Evolutionary conservation across 2,329 filamentous ascomycete genomes (phyloP).

Genomic region (Neopestalotiopsis sp.): DNA sequence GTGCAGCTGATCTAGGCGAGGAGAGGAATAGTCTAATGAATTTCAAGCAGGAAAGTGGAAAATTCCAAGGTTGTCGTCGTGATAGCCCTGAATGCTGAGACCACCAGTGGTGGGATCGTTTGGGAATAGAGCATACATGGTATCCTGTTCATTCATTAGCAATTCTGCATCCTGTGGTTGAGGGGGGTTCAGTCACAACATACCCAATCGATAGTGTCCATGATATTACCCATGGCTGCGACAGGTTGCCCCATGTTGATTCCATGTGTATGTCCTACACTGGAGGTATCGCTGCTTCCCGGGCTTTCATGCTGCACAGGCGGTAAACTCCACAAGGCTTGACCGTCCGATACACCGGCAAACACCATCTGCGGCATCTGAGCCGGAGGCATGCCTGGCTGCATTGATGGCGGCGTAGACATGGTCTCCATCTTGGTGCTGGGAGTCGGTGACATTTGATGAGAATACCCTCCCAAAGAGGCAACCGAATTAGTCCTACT

Average conservation of each 20-base stretch:
- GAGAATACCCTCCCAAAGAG: constrained; percentile 19
- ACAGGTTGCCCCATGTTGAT: constrained; percentile 1
- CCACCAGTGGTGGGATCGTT: constrained; percentile 45
- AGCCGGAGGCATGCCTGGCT: constrained; percentile 5
- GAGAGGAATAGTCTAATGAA: neutral
- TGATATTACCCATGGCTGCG: constrained; percentile 36
- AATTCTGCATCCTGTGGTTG: neutral
- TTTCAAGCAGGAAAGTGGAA: constrained; percentile 34
- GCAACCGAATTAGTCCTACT: constrained; percentile 16
- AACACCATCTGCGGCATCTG: constrained; percentile 44
- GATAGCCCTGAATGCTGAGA: constrained; percentile 43
- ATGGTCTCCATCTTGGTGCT: constrained; percentile 18
- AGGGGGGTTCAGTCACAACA: constrained; percentile 36
- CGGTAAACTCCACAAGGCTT: constrained; percentile 51
- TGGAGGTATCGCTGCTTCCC: constrained; percentile 48
- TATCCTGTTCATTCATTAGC: constrained; percentile 33
- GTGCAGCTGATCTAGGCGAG: neutral
- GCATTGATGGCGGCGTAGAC: constrained; percentile 13
- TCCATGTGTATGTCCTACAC: constrained; percentile 28
- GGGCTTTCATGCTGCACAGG: constrained; percentile 46
- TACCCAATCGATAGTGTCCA: constrained; percentile 71
- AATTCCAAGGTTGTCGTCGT: constrained; percentile 41
- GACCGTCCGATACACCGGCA: constrained; percentile 53
- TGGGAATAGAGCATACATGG: constrained; percentile 44
- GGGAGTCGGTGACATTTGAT: constrained; percentile 20